Percentiles rank a stretch among this genome's conserved stretches.
phyloP scores from a whole-genome alignment of 192 early-diverging fungal genomes.

The Obelidium mucronatum region DNA sequence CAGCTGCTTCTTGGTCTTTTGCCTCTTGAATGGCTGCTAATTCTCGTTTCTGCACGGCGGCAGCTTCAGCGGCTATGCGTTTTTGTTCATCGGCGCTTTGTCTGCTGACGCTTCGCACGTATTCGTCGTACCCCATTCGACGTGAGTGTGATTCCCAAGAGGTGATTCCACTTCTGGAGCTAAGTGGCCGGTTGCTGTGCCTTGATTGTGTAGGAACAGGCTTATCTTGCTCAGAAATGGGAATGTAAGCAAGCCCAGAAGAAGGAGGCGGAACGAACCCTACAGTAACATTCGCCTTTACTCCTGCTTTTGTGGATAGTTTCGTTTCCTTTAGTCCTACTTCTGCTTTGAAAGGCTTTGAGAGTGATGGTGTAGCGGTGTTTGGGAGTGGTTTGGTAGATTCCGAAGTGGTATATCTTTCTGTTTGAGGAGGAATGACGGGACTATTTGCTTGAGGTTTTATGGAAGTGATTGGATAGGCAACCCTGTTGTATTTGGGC shows the following conservation, averaged over 20 bases:
- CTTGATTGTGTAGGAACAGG: neutral
- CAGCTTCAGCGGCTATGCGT: neutral
- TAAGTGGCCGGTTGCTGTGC: neutral
- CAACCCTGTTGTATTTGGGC: constrained; percentile 2
- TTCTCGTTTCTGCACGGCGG: neutral
- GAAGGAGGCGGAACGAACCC: constrained; percentile 14
- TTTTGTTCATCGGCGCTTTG: neutral
- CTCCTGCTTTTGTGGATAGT: neutral
- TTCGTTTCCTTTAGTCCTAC: neutral
- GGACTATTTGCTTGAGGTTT: neutral
- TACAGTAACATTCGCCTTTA: neutral
- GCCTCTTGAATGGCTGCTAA: neutral
- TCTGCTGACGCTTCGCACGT: constrained; percentile 13
- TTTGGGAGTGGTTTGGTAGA: constrained; percentile 8
- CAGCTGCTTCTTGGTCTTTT: neutral
- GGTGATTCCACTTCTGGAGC: neutral
- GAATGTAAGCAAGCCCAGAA: constrained; percentile 12
- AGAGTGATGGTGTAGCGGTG: neutral
- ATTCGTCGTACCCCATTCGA: constrained; percentile 26
- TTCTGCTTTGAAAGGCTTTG: neutral
- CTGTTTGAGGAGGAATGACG: neutral
- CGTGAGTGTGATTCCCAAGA: constrained; percentile 15
- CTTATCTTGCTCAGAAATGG: constrained; percentile 14
- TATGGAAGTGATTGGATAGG: constrained; percentile 18
- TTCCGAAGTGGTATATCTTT: neutral